Base-by-base conservation (phyloP, 148 eudicot species). In the Talinum fruticosum region DNA sequence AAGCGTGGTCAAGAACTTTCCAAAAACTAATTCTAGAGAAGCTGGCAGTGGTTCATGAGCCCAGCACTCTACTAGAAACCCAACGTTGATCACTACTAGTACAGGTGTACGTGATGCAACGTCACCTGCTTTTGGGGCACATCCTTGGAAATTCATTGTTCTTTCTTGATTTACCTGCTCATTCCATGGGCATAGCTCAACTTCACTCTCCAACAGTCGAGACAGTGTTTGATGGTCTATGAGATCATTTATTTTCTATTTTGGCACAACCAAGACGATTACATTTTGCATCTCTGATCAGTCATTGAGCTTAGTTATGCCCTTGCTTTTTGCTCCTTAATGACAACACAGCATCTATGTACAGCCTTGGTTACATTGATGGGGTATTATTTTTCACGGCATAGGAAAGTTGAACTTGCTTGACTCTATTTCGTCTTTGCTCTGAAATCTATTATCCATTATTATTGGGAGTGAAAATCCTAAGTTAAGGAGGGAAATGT, bases 1-100 rank as follows among this genome's bases (percentile, higher is more conserved):
- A 89, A 91, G 37, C 97, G 97, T 53, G 85, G 97, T 66, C 54
- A 44, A 64, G 98, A 96, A 66, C 89, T 96, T 72, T 96, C 99
- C 51, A 79, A 79, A 82, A 87, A 69, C 67, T 79, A 79, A 79
- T 44, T 68, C 66, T 62, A 26, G 33, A 13, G 16, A 7, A 26
- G 29, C 64, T 59, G 64, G 12, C 13, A 16, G 2, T 59, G 29
- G 26, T 59, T 59, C 29, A n/a, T 59, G 26, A 23, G 29, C 29
- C 29, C 66, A 62, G 28, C 5, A 26, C 13, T 28, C 33, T 0
- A 26, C 24, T 23, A 26, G 66, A 8, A 41, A 62, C 66, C 66
- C 23, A 28, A 33, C 66, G 7, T 10, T 62, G 10, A 4, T 62
- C 66, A 62, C 33, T 54, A 24, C 16, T 10, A 18, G 66, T 62